Conservation (phyloP, 768 basidiomycete species). For the Megacollybia marginata region DNA sequence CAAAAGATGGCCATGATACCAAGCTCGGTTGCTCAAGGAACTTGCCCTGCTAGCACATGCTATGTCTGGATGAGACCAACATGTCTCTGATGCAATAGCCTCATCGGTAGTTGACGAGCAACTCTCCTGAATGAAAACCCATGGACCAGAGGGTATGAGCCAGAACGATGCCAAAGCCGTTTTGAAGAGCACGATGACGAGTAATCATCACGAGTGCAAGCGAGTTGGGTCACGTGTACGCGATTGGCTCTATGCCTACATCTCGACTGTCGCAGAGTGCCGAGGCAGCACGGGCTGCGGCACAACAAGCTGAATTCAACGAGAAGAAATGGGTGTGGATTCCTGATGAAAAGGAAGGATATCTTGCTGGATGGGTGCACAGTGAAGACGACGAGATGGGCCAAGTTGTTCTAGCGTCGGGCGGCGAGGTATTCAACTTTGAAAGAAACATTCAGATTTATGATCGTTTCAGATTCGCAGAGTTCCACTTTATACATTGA, state of each 20-base stretch:
- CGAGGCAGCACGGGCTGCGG: constrained; percentile 79
- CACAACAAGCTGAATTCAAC: constrained; percentile 91
- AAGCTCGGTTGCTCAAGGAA: background rate
- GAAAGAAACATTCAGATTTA: background rate
- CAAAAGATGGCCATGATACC: background rate
- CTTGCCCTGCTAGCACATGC: background rate
- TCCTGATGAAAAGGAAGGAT: constrained; percentile 86
- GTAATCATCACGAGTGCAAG: too few species aligned
- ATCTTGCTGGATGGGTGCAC: constrained; percentile 90
- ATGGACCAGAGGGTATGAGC: background rate
- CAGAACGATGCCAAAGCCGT: too few species aligned
- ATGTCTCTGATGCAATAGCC: background rate
- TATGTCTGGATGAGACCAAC: background rate
- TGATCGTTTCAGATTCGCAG: constrained; percentile 40
- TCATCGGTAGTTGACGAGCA: background rate
- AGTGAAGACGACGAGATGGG: constrained; percentile 78
- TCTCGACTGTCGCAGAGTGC: constrained; percentile 43
- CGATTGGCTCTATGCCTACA: constrained; percentile 32
- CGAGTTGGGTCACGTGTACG: too few species aligned
- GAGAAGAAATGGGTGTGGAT: constrained; percentile 99
- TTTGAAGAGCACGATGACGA: too few species aligned
- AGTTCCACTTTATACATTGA: constrained; percentile 74
- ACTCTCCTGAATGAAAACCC: background rate
- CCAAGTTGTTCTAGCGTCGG: constrained; percentile 78
- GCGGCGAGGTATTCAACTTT: constrained; percentile 56